A percentile compares a stretch with the other conserved stretches of the same genome.
Evolutionary conservation across 306 rosid genomes (phyloP).

Genomic region (Rosa multiflora): DNA sequence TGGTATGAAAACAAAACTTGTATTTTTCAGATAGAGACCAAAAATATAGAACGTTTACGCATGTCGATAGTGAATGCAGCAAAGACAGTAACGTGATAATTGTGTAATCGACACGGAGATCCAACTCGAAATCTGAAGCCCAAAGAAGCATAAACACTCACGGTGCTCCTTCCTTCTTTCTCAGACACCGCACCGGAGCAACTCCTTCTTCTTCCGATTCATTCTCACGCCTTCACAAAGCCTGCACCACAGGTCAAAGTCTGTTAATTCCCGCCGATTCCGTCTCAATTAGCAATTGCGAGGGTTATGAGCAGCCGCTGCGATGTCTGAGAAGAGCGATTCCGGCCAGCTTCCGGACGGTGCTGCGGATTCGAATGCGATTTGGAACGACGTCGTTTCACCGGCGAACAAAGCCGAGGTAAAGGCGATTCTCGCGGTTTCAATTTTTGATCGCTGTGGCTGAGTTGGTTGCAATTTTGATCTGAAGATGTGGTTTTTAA

Average conservation of each 20-base stretch:
- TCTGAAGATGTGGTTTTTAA: not conserved
- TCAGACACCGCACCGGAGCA: no score
- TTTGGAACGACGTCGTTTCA: constrained; percentile 12
- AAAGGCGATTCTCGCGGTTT: constrained; percentile 4
- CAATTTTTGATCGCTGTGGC: not conserved
- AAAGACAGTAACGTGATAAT: no score
- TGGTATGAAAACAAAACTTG: not conserved
- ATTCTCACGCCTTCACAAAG: no score
- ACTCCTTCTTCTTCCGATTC: no score
- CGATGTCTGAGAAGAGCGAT: constrained; percentile 59
- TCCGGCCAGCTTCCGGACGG: constrained; percentile 25
- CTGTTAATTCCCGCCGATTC: not conserved
- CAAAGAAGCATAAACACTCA: no score
- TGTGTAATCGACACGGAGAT: no score
- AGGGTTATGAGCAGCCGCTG: constrained; percentile 41
- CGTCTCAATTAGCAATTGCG: constrained; percentile 7
- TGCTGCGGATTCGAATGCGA: constrained; percentile 1
- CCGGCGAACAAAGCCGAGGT: constrained; percentile 37
- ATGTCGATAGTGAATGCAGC: not conserved
- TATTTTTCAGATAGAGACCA: not conserved
- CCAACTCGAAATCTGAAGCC: no score
- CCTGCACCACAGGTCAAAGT: not conserved
- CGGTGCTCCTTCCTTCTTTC: no score
- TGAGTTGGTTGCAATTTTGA: not conserved
- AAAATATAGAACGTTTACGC: no score